These are phyloP conservation scores for Capsicum pubescens DNA, from an alignment of 257 asterid genomes.

Conservation along the genomic window DNA sequence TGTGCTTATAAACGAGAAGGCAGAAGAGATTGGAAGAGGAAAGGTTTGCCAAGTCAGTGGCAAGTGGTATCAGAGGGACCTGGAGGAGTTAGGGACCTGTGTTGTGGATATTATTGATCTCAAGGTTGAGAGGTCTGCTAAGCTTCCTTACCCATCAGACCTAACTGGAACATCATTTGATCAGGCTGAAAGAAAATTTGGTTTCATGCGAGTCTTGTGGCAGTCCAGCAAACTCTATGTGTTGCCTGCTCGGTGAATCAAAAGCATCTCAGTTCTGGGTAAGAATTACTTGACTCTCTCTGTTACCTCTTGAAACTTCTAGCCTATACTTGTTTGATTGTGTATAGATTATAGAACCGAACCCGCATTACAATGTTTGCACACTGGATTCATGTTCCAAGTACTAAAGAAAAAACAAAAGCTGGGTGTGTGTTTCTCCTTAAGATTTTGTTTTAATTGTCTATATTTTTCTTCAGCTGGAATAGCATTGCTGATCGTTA, in stretches of 20 bases:
- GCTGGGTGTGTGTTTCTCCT: not conserved
- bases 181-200: slow-evolving; percentile 63
- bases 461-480: slow-evolving; percentile 6
- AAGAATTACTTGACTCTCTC: not conserved
- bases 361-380: not conserved
- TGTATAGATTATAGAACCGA: not conserved
- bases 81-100: slow-evolving; percentile 63
- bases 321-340: not conserved
- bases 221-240: slow-evolving; percentile 54
- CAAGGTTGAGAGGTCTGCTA: slow-evolving; percentile 48
- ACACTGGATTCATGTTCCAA: not conserved
- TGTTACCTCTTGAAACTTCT: not conserved
- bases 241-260: slow-evolving; percentile 51
- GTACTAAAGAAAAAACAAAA: not conserved
- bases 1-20: slow-evolving; percentile 57
- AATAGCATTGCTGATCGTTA: not conserved
- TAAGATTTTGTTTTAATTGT: not conserved
- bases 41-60: slow-evolving; percentile 69
- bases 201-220: slow-evolving; percentile 76
- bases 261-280: slow-evolving; percentile 19
- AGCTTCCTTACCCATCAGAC: slow-evolving; percentile 67
- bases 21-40: slow-evolving; percentile 76
- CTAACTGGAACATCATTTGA: slow-evolving; percentile 63
- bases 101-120: slow-evolving; percentile 79
- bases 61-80: slow-evolving; percentile 59